These are phyloP conservation scores for Metschnikowia proteae DNA, from an alignment of 805 yeast genomes.

Conservation along the genomic window DNA sequence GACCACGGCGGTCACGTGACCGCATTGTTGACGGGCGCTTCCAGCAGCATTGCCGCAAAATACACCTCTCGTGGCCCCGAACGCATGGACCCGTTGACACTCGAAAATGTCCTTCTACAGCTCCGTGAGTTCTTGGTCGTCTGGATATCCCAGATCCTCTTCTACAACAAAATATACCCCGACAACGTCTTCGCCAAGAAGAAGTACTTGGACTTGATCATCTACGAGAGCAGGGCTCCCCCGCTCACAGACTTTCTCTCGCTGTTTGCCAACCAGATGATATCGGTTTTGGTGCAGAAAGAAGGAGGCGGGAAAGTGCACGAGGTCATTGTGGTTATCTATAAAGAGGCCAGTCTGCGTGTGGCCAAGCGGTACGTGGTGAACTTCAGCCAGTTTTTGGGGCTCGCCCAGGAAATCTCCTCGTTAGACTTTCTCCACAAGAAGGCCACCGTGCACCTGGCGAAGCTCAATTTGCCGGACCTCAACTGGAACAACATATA, in stretches of 20 bases:
- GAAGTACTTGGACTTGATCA: constrained; percentile 42
- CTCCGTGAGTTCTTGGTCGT: constrained; percentile 49
- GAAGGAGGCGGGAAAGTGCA: constrained; percentile 27
- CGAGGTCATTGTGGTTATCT: constrained; percentile 36
- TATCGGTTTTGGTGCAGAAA: constrained; percentile 18
- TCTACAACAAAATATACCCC: constrained; percentile 52
- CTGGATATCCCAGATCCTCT: constrained; percentile 53
- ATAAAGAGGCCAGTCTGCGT: constrained; percentile 23
- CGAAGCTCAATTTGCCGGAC: constrained; percentile 22
- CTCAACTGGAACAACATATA: constrained; percentile 33
- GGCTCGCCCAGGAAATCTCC: constrained; percentile 18
- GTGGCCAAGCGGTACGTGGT: constrained; percentile 39
- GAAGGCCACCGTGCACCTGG: constrained; percentile 21
- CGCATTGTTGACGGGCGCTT: background rate
- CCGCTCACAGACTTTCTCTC: constrained; percentile 43
- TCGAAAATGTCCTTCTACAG: constrained; percentile 28
- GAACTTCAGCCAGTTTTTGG: constrained; percentile 30
- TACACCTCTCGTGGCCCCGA: too few species aligned
- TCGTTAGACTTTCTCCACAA: constrained; percentile 15
- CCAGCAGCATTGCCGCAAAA: background rate
- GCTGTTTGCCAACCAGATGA: constrained; percentile 29
- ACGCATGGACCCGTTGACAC: constrained; percentile 18
- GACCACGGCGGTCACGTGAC: background rate
- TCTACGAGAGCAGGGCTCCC: constrained; percentile 44
- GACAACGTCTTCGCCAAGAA: constrained; percentile 42